Conservation (phyloP, 768 basidiomycete genomes). For the Macrolepiota fuliginosa region DNA sequence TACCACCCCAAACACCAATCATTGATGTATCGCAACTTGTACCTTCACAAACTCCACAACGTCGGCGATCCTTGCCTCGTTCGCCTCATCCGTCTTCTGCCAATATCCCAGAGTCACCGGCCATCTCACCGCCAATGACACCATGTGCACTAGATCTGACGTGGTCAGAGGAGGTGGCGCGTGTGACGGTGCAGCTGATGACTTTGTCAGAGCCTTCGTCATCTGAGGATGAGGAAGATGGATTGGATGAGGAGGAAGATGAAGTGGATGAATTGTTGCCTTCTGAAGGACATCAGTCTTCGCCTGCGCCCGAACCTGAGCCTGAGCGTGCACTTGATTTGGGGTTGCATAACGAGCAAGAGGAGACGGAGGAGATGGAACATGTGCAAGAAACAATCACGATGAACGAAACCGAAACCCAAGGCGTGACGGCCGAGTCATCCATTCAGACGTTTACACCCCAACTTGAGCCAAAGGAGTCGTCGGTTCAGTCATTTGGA, state of each 20-base stretch:
- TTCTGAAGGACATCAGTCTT: not conserved
- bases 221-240: not conserved
- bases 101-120: too few relatives aligned
- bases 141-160: not conserved
- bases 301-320: not conserved
- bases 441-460: not conserved
- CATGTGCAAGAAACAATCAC: not conserved
- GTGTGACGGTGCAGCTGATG: not conserved
- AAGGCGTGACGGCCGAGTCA: not conserved
- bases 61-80: not conserved
- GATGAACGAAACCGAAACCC: not conserved
- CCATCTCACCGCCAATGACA: not conserved
- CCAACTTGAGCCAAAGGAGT: not conserved
- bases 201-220: conserved; percentile 4
- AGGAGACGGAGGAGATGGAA: not conserved
- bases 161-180: not conserved
- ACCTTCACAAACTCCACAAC: not conserved
- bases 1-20: not conserved
- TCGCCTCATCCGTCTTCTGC: not conserved
- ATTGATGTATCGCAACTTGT: conserved; percentile 8
- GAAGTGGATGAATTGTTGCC: conserved; percentile 8
- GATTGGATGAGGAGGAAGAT: conserved; percentile 1
- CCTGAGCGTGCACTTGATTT: not conserved
- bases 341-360: not conserved
- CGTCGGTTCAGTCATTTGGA: not conserved